These are phyloP conservation scores for Curvularia sp. DNA, from an alignment of 2,329 filamentous ascomycete genomes.

Conservation along the genomic window DNA sequence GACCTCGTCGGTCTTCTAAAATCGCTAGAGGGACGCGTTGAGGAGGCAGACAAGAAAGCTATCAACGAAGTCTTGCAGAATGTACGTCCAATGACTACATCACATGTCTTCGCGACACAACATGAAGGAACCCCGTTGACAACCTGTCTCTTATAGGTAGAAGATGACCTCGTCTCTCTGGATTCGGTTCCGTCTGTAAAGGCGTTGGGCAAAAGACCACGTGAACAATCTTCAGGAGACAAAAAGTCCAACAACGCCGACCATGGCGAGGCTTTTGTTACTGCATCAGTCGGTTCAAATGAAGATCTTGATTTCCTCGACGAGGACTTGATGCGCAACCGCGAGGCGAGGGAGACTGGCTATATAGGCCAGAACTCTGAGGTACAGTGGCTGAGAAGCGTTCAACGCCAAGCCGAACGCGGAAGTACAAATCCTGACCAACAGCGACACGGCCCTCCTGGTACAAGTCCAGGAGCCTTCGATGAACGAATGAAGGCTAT, in stretches of 20 bases:
- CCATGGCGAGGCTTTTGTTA: conserved; percentile 31
- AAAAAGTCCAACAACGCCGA: background rate
- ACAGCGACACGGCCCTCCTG: conserved; percentile 32
- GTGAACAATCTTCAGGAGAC: conserved; percentile 3
- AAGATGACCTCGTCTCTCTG: conserved; percentile 26
- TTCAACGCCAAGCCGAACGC: conserved; percentile 32
- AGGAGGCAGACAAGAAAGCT: conserved; percentile 23
- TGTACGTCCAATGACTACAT: conserved; percentile 15
- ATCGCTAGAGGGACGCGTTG: conserved; percentile 25
- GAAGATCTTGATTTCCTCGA: conserved; percentile 39
- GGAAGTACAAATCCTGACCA: conserved; percentile 14
- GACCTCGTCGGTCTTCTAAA: conserved; percentile 25
- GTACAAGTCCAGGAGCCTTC: conserved; percentile 16
- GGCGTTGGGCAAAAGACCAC: conserved; percentile 27
- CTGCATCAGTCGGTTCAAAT: conserved; percentile 37
- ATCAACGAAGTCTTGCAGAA: conserved; percentile 28
- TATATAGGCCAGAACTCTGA: conserved; percentile 47
- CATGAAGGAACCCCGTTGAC: background rate
- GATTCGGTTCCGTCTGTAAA: conserved; percentile 1
- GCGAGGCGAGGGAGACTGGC: conserved; percentile 41
- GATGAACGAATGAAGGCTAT: conserved; percentile 27
- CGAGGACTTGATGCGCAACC: conserved; percentile 41
- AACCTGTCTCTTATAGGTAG: conserved; percentile 17
- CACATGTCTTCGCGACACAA: background rate
- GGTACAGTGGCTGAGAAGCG: conserved; percentile 43